Base-by-base conservation (phyloP, 768 basidiomycete genomes). In the Tylopilus rubrobrunneus region DNA sequence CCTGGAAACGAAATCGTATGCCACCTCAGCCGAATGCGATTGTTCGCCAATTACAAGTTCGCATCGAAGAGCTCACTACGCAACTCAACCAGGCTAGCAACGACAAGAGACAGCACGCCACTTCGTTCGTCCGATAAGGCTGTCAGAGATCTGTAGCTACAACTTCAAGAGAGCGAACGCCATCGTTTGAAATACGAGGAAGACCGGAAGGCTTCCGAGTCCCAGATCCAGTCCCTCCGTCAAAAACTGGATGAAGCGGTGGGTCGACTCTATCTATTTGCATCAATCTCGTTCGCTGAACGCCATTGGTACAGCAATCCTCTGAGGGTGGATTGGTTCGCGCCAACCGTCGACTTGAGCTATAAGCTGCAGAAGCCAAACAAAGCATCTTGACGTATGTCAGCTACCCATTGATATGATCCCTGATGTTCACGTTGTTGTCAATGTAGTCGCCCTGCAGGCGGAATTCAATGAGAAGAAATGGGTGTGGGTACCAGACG, bases 401-500 rank as follows among this genome's bases (percentile, higher is more conserved):
- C 23, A 29, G 5, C 52, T 31, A 14, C 36, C 19, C 51, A 7
- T 48, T 14, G 15, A 29, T 49, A 14, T 14, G 17, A 47, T 50
- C 31, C 25, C 42, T 36, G 43, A 29, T 47, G 42, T 45, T 61
- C 48, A 54, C 31, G 10, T 4, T 31, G 31, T 34, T 19, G 45
- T 42, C n/a, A 7, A 44, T 50, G 86, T 85, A 17, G 92, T 92
- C 21, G 93, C 92, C 19, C 82, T 87, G n/a, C 91, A 94, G 67
- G 92, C 92, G 10, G 92, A 95, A 71, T 96, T 94, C 72, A 95
- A 93, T 68, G 92, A 93, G 79, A 97, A 95, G 86, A 91, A 87
- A 76, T 96, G 95, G 90, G 93, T 98, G 7, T 98, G 96, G 96
- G 88, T 95, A 25, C 92, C 93, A 3, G 95, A 98, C 70, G 82